Percentiles rank a stretch among this genome's conserved stretches.
Evolutionary conservation across 129 eudicot species (phyloP).

Genomic region (Glebionis coronaria): DNA sequence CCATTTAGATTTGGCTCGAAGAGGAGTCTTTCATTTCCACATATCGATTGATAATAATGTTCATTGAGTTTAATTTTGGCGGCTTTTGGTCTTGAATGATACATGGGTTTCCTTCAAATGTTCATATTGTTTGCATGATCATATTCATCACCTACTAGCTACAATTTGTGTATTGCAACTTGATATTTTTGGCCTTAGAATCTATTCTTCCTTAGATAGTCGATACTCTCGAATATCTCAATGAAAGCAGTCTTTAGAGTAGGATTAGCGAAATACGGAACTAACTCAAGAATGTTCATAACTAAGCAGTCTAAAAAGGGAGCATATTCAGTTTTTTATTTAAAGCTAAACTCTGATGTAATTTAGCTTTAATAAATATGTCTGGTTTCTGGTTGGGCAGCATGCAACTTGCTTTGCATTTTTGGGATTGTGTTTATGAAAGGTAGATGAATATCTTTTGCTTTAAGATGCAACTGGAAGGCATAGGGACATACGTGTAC

Average conservation of each 20-base stretch:
- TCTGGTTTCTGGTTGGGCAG: constrained; percentile 19
- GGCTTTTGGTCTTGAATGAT: neutral
- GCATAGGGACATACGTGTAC: too few species aligned
- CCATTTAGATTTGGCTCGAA: constrained; percentile 19
- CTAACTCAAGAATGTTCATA: neutral
- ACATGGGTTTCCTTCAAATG: neutral
- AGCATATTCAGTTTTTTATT: constrained; percentile 14
- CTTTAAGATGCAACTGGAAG: neutral
- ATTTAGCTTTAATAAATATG: constrained; percentile 19
- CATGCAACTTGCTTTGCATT: constrained; percentile 18
- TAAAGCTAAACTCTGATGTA: constrained; percentile 9
- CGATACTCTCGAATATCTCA: neutral
- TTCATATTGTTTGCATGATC: neutral
- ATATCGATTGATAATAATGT: constrained; percentile 8
- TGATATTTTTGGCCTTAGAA: neutral
- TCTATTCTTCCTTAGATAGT: neutral
- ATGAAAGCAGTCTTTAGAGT: neutral
- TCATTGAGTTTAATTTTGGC: constrained; percentile 5
- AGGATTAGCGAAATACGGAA: neutral
- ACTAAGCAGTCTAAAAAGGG: constrained; percentile 10
- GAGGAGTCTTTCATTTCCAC: neutral
- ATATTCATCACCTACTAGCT: neutral
- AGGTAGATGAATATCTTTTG: neutral
- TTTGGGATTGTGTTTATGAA: neutral
- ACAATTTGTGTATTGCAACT: too few species aligned